Conservation (phyloP, 2,329 filamentous ascomycete genomes). For the Dothideomycetes sp. region DNA sequence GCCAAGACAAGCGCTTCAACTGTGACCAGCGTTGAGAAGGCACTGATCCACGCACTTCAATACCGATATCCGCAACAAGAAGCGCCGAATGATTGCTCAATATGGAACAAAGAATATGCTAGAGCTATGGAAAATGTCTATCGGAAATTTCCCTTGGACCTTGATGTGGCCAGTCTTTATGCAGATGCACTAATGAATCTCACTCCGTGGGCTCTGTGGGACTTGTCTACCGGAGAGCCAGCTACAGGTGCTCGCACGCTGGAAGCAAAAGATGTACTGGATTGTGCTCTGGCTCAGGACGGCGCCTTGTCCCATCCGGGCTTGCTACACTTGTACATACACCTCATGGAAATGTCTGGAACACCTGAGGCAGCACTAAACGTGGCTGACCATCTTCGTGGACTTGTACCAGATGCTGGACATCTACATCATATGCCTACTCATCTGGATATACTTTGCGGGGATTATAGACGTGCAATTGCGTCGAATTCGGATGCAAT, state of each 20-base stretch:
- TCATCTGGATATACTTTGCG: slow-evolving; percentile 63
- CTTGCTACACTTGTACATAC: slow-evolving; percentile 64
- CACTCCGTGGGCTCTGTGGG: slow-evolving; percentile 55
- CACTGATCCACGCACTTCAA: slow-evolving; percentile 52
- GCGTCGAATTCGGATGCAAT: slow-evolving; percentile 57
- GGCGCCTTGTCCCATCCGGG: slow-evolving; percentile 52
- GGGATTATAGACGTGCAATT: slow-evolving; percentile 58
- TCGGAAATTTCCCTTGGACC: slow-evolving; percentile 39
- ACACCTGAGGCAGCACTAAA: slow-evolving; percentile 52
- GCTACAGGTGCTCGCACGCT: slow-evolving; percentile 43
- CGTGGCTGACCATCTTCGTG: slow-evolving; percentile 50
- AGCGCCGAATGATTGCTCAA: slow-evolving; percentile 15
- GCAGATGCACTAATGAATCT: slow-evolving; percentile 57
- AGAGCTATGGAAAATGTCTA: slow-evolving; percentile 50
- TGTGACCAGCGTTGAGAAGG: slow-evolving; percentile 44
- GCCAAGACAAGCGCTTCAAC: slow-evolving; percentile 29
- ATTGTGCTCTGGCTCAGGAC: slow-evolving; percentile 42
- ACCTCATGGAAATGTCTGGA: slow-evolving; percentile 66
- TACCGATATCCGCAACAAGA: slow-evolving; percentile 44
- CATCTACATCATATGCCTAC: slow-evolving; percentile 69
- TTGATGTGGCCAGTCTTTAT: slow-evolving; percentile 54
- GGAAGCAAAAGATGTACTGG: slow-evolving; percentile 48
- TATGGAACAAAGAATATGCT: slow-evolving; percentile 51
- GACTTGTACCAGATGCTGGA: slow-evolving; percentile 56
- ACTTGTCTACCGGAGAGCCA: slow-evolving; percentile 47